A percentile compares a stretch with the other conserved stretches of the same genome.
These are phyloP conservation scores for Sanghuangporus baumii DNA, from an alignment of 1,284 basidiomycete genomes.

Conservation along the genomic window DNA sequence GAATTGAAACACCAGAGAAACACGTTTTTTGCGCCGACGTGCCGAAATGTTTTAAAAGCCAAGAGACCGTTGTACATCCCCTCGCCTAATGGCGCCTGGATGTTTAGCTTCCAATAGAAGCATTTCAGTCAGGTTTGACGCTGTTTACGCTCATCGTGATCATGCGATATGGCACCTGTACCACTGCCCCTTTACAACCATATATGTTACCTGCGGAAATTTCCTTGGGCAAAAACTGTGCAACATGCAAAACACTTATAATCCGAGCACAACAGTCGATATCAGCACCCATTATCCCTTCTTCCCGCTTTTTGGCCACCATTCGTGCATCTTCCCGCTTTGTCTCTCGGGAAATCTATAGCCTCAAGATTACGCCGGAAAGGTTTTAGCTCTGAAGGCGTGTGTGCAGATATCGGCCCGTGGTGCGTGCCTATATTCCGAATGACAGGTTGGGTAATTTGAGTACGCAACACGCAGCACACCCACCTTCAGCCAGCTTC, in stretches of 20 bases:
- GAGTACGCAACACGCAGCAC: conserved; percentile 1
- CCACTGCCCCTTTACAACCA: neutral
- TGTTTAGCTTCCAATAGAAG: conserved; percentile 13
- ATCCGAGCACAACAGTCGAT: neutral
- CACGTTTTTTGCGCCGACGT: conserved; percentile 1
- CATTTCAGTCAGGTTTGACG: neutral
- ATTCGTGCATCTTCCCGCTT: neutral
- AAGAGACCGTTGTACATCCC: conserved; percentile 6
- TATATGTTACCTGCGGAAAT: conserved; percentile 10
- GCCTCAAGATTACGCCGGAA: neutral
- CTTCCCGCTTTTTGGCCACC: neutral
- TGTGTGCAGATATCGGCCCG: neutral
- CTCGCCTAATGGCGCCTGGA: conserved; percentile 8
- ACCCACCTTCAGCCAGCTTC: neutral
- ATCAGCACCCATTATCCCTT: neutral
- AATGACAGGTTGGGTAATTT: neutral
- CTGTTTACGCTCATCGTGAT: neutral
- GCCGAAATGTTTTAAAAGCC: conserved; percentile 5
- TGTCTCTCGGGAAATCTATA: neutral
- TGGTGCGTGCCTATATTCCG: neutral
- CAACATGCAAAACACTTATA: neutral
- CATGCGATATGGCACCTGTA: conserved; percentile 3
- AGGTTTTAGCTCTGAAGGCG: neutral
- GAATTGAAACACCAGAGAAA: neutral
- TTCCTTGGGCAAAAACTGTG: neutral